Percentiles rank a stretch among this genome's conserved stretches.
Evolutionary conservation across 768 basidiomycete species (phyloP).

Genomic region (Austroboletus festivus): DNA sequence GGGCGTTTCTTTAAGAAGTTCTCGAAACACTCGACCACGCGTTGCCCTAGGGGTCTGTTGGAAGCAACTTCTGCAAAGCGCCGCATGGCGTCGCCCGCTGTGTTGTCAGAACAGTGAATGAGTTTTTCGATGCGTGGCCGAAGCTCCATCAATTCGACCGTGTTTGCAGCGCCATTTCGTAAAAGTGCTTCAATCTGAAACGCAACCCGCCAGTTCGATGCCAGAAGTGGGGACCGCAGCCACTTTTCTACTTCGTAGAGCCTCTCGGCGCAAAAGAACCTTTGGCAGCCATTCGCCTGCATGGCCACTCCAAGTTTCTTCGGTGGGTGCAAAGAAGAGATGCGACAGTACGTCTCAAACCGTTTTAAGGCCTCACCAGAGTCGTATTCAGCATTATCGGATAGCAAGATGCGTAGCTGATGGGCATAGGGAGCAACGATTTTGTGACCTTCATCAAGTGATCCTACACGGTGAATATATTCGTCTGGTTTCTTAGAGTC

Average conservation of each 20-base stretch:
- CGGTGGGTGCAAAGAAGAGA: constrained; percentile 43
- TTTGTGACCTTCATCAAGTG: constrained; percentile 56
- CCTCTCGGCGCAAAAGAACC: constrained; percentile 49
- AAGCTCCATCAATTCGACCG: constrained; percentile 51
- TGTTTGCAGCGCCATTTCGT: constrained; percentile 59
- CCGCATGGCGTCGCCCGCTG: constrained; percentile 50
- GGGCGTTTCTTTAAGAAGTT: constrained; percentile 26
- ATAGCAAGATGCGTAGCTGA: constrained; percentile 63
- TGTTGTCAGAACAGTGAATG: constrained; percentile 30
- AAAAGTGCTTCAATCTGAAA: constrained; percentile 77
- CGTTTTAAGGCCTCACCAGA: constrained; percentile 37
- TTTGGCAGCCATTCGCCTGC: constrained; percentile 42
- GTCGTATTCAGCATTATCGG: constrained; percentile 40
- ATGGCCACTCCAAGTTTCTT: constrained; percentile 39
- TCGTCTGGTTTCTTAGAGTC: constrained; percentile 32
- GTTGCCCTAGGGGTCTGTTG: constrained; percentile 41
- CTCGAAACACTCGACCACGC: constrained; percentile 45
- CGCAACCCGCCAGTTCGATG: constrained; percentile 53
- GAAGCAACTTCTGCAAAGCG: constrained; percentile 50
- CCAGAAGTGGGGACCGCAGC: constrained; percentile 41
- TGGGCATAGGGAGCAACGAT: constrained; percentile 67
- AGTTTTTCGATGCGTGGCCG: constrained; percentile 43
- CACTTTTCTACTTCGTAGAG: constrained; percentile 45
- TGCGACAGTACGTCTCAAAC: constrained; percentile 54
- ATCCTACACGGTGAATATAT: constrained; percentile 56